These are phyloP conservation scores for Echeveria elegans DNA, from an alignment of 164 flowering plant species.

Conservation along the genomic window DNA sequence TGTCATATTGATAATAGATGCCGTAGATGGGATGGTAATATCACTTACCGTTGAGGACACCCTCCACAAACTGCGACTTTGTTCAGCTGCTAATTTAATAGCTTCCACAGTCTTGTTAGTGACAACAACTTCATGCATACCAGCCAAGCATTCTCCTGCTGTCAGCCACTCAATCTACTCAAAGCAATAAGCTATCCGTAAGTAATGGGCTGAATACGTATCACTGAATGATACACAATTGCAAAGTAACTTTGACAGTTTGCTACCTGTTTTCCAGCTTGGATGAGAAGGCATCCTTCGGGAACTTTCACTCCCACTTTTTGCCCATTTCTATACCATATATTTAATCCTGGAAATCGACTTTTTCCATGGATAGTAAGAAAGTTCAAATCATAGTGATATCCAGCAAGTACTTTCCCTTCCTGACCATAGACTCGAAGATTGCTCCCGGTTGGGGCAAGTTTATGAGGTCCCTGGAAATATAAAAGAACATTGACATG, in stretches of 20 bases:
- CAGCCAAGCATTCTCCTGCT: slow-evolving; percentile 88
- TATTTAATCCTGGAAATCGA: slow-evolving; percentile 91
- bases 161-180: slow-evolving; percentile 93
- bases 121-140: slow-evolving; percentile 98
- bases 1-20: not conserved
- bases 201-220: not conserved
- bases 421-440: slow-evolving; percentile 60
- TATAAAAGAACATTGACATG: not conserved
- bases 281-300: slow-evolving; percentile 86
- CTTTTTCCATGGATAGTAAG: slow-evolving; percentile 94
- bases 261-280: slow-evolving; percentile 86
- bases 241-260: not conserved
- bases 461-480: slow-evolving; percentile 84
- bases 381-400: slow-evolving; percentile 94
- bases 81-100: slow-evolving; percentile 46
- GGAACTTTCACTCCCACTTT: slow-evolving; percentile 92
- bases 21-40: not conserved
- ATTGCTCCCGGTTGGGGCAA: slow-evolving; percentile 98
- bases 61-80: slow-evolving; percentile 87
- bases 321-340: slow-evolving; percentile 86
- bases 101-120: slow-evolving; percentile 67
- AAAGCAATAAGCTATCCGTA: not conserved
- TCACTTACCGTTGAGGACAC: slow-evolving; percentile 91
- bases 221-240: not conserved
- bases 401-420: slow-evolving; percentile 91